Conservation (phyloP, 768 basidiomycete genomes). For the Leucocoprinus sp. region DNA sequence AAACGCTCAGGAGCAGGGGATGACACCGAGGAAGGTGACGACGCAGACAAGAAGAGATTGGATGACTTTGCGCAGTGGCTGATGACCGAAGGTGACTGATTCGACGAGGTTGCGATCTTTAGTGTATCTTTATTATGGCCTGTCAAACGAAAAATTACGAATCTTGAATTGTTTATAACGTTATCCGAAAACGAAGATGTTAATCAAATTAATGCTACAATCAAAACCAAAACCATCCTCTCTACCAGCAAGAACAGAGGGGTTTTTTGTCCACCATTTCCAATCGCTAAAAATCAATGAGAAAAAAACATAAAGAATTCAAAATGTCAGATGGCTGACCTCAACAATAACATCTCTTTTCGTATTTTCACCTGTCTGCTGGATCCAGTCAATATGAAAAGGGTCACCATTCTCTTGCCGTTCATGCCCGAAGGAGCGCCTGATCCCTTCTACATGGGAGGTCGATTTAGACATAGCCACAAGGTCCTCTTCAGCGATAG, state of each 20-base stretch:
- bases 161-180: too few relatives aligned
- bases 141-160: too few relatives aligned
- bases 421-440: conserved; percentile 4
- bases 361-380: conserved; percentile 28
- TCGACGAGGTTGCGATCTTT: not conserved
- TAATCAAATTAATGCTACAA: conserved; percentile 10
- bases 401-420: not conserved
- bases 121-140: conserved; percentile 7
- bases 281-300: conserved; percentile 42
- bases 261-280: conserved; percentile 66
- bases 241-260: conserved; percentile 63
- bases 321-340: conserved; percentile 36
- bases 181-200: conserved; percentile 11
- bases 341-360: conserved; percentile 65
- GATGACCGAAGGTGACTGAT: conserved; percentile 66
- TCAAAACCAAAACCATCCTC: conserved; percentile 1
- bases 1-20: conserved; percentile 63
- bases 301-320: not conserved
- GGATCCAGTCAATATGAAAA: conserved; percentile 39
- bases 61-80: conserved; percentile 88
- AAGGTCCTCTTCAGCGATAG: conserved; percentile 62
- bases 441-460: conserved; percentile 52
- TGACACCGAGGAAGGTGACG: conserved; percentile 56
- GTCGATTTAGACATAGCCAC: conserved; percentile 70
- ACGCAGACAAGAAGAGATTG: conserved; percentile 74